phyloP scores from a whole-genome alignment of 208 protist species.

The Acanthamoeba culbertsoni region DNA sequence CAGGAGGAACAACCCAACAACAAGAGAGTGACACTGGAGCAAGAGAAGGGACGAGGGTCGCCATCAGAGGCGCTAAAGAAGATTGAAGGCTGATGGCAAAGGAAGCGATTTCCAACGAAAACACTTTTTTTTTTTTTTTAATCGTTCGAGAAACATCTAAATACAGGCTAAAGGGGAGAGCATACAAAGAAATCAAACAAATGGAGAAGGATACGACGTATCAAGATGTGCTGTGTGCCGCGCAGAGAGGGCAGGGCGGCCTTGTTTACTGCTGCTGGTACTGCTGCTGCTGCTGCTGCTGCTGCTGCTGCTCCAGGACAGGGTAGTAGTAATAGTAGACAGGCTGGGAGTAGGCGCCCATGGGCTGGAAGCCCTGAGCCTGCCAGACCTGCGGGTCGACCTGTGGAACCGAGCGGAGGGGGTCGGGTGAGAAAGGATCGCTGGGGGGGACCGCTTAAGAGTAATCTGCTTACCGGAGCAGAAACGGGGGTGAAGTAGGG shows the following conservation, averaged over 20 bases:
- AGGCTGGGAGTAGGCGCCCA: constrained; percentile 21
- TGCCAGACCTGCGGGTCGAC: background rate
- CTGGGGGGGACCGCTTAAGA: background rate
- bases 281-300: background rate
- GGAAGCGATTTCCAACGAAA: background rate
- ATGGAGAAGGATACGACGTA: background rate
- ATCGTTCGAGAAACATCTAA: background rate
- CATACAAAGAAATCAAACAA: background rate
- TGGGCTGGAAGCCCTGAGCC: constrained; percentile 13
- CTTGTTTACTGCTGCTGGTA: background rate
- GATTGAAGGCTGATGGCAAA: background rate
- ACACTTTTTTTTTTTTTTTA: background rate
- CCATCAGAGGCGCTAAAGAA: background rate
- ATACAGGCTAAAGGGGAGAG: background rate
- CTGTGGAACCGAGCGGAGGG: background rate
- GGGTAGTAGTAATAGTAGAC: constrained; percentile 53
- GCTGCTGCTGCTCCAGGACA: background rate
- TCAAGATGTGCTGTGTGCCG: background rate
- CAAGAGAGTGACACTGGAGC: background rate
- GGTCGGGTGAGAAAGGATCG: background rate
- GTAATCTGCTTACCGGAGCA: background rate
- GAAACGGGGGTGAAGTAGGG: background rate
- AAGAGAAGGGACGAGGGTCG: background rate
- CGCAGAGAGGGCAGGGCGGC: background rate
- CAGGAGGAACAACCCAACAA: background rate